These are phyloP conservation scores for Halteria grandinella DNA, from an alignment of 73 alveolate species.

Conservation along the genomic window DNA sequence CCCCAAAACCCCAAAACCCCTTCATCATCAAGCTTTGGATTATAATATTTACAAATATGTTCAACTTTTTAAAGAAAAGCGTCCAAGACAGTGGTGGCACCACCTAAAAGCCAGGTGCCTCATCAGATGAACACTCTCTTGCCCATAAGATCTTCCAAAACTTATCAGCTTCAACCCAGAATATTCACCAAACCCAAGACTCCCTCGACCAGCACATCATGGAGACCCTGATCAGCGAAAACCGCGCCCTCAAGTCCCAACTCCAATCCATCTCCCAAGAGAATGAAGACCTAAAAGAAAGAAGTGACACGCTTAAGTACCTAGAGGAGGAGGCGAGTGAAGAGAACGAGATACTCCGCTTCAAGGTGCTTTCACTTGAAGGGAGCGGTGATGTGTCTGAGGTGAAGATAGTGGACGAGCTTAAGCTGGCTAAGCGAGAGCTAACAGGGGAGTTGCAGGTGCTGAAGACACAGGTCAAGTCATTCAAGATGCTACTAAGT, in stretches of 20 bases:
- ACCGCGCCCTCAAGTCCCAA: constrained; percentile 9
- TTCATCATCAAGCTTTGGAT: background rate
- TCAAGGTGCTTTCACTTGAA: constrained; percentile 25
- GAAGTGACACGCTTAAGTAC: constrained; percentile 19
- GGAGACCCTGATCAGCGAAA: constrained; percentile 17
- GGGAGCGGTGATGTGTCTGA: constrained; percentile 9
- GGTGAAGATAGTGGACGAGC: constrained; percentile 15
- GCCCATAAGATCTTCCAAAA: constrained; percentile 2
- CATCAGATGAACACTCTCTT: too few relatives aligned
- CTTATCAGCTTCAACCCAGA: background rate
- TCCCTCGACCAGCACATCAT: constrained; percentile 12
- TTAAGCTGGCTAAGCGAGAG: constrained; percentile 18
- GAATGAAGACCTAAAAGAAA: constrained; percentile 13
- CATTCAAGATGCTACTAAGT: constrained; percentile 9
- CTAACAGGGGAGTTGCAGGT: constrained; percentile 2
- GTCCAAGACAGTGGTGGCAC: background rate
- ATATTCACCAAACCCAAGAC: background rate
- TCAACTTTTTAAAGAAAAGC: background rate
- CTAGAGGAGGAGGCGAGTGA: constrained; percentile 33
- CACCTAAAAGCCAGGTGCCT: too few relatives aligned
- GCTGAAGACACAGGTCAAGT: background rate
- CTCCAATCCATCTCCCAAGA: background rate
- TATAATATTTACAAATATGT: background rate
- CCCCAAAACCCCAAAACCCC: constrained; percentile 38
- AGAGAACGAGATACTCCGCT: constrained; percentile 39